Evolutionary conservation across 2,329 filamentous ascomycete genomes (phyloP), one percentile per base, ranked within the genome.

Genomic region (Claviceps sp.): DNA sequence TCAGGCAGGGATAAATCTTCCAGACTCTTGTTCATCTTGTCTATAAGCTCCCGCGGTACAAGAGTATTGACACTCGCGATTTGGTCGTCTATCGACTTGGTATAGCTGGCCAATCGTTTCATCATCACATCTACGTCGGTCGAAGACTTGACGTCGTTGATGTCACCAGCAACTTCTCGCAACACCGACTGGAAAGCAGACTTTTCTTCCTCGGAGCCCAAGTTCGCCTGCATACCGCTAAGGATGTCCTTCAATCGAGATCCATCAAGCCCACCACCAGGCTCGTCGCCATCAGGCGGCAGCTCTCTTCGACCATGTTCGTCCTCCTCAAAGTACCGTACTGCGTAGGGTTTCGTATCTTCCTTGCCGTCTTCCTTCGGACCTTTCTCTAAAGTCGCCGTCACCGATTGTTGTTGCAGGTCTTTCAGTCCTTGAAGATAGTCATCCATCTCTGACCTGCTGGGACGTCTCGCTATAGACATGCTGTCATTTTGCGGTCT

Each of bases 301-400:
- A 77, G 61, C 55, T 68, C 66, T 16, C 61, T 67, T 13, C 73
- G 57, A 7, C 59, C 57, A 34, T 62, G 56, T 3, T 65, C 64
- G 14, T 67, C 66, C 58, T 77, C 70, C 51, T 79, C 73, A 54
- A 75, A 79, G 58, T 69, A 77, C 8, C 69, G 67, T 11, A 77
- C 66, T 2, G 64, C 62, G 38, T 63, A 65, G 16, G 60, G 53
- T 5, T 54, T 51, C n/a, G 49, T 54, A 2, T 50, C 29, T 11
- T 60, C 54, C 5, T 55, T 50, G n/a, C 49, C 53, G 1, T 49
- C 39, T 6, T 59, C 47, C 8, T 61, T 50, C 11, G 54, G 47
- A 13, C 58, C 29, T 11, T 11, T 9, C 29, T 34, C 29, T 34
- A 34, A 34, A n/a, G 14, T 4, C 38, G 38, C 56, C 11, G 55